These are phyloP conservation scores for Blastocladiella emersonii DNA, from an alignment of 371 early-diverging fungal species.

Conservation along the genomic window DNA sequence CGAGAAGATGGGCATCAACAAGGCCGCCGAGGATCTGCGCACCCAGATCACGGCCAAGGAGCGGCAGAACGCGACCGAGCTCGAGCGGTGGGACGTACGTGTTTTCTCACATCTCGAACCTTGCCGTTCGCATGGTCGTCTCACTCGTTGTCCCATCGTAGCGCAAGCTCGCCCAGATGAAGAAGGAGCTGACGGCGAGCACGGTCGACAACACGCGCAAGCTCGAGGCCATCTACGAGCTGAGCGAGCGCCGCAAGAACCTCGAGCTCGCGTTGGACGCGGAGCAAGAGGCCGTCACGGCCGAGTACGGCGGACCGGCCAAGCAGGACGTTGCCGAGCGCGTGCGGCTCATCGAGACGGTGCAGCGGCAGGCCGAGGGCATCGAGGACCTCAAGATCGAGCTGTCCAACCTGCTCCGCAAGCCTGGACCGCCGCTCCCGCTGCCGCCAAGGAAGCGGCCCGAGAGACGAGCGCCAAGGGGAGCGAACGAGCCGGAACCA, in stretches of 20 bases:
- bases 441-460: too few species aligned
- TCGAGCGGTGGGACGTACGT: slow-evolving; percentile 23
- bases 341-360: slow-evolving; percentile 22
- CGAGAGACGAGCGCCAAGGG: too few species aligned
- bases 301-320: slow-evolving; percentile 27
- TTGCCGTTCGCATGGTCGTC: neutral
- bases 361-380: slow-evolving; percentile 24
- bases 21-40: slow-evolving; percentile 31
- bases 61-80: slow-evolving; percentile 18
- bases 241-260: slow-evolving; percentile 7
- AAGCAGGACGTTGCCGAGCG: slow-evolving; percentile 24
- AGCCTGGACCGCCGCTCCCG: slow-evolving; percentile 12
- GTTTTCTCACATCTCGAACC: neutral
- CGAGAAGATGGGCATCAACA: slow-evolving; percentile 36
- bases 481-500: too few species aligned
- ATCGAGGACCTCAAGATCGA: slow-evolving; percentile 30
- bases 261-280: neutral
- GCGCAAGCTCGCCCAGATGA: neutral
- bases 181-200: neutral
- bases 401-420: slow-evolving; percentile 29
- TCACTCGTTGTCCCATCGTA: neutral
- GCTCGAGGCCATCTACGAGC: neutral
- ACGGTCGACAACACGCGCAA: neutral
- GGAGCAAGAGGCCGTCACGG: slow-evolving; percentile 8
- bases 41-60: slow-evolving; percentile 34